These are phyloP conservation scores for Verticillium nonalfalfae DNA, from an alignment of 2,329 filamentous ascomycete genomes.

Conservation along the genomic window DNA sequence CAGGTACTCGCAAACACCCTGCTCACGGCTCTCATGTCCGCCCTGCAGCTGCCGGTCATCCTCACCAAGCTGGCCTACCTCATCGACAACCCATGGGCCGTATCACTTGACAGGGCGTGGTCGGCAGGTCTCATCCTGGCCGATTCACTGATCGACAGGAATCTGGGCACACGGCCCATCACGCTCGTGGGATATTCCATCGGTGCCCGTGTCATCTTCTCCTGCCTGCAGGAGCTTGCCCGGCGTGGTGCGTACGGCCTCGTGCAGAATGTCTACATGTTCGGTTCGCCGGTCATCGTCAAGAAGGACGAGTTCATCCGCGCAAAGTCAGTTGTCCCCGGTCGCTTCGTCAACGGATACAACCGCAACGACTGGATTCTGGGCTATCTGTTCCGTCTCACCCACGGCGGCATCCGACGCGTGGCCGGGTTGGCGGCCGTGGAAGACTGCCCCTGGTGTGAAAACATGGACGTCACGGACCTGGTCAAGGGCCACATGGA, in stretches of 20 bases:
- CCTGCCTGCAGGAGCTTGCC: constrained; percentile 80
- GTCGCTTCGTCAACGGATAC: constrained; percentile 93
- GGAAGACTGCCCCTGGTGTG: constrained; percentile 69
- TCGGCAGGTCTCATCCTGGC: constrained; percentile 87
- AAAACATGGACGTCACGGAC: constrained; percentile 85
- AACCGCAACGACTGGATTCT: constrained; percentile 96
- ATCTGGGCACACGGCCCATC: constrained; percentile 82
- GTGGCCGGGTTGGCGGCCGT: constrained; percentile 79
- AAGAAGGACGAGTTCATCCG: constrained; percentile 85
- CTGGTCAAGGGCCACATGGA: constrained; percentile 92
- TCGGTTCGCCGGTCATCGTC: constrained; percentile 85
- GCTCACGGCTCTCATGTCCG: constrained; percentile 83
- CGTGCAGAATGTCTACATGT: constrained; percentile 91
- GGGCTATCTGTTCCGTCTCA: constrained; percentile 91
- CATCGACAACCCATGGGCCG: constrained; percentile 97
- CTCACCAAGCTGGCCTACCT: constrained; percentile 91
- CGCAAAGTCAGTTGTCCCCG: constrained; percentile 76
- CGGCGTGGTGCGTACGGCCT: constrained; percentile 78
- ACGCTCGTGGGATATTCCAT: constrained; percentile 94
- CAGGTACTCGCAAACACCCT: constrained; percentile 91
- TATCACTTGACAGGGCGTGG: constrained; percentile 88
- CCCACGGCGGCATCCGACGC: constrained; percentile 82
- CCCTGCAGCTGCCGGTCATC: constrained; percentile 84
- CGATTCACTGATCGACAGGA: constrained; percentile 87
- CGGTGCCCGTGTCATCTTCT: constrained; percentile 86